These are phyloP conservation scores for Taphrina wiesneri DNA, from an alignment of 1,139 yeast genomes.

Conservation along the genomic window DNA sequence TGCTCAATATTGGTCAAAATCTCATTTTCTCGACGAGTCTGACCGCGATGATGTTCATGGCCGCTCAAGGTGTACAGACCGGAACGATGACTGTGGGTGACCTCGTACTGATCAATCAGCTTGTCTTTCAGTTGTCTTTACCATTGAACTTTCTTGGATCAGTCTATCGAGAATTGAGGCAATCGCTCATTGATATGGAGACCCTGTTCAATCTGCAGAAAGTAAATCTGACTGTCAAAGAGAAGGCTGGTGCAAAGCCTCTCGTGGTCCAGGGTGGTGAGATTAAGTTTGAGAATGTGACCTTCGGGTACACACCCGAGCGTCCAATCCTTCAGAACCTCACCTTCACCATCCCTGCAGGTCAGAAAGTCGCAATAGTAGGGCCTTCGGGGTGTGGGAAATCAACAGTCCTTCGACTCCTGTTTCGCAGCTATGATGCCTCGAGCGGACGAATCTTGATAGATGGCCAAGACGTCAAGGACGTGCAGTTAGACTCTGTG, in stretches of 20 bases:
- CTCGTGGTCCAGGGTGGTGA: constrained; percentile 63
- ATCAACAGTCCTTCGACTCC: constrained; percentile 78
- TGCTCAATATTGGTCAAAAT: constrained; percentile 87
- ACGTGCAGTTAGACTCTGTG: constrained; percentile 71
- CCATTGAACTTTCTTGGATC: constrained; percentile 93
- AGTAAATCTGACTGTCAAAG: constrained; percentile 66
- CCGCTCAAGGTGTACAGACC: constrained; percentile 85
- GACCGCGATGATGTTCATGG: constrained; percentile 98
- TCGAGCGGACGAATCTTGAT: constrained; percentile 71
- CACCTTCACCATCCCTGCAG: constrained; percentile 69
- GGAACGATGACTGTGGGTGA: constrained; percentile 92
- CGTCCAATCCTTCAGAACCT: constrained; percentile 83
- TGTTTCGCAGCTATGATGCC: constrained; percentile 87
- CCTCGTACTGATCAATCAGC: constrained; percentile 89
- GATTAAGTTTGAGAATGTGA: constrained; percentile 83
- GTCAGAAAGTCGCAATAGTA: constrained; percentile 41
- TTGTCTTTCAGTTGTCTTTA: constrained; percentile 91
- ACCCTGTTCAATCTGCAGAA: constrained; percentile 79
- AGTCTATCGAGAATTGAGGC: constrained; percentile 80
- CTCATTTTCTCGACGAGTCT: constrained; percentile 86
- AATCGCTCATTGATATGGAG: constrained; percentile 90
- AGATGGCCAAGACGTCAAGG: constrained; percentile 84
- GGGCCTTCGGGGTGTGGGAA: constrained; percentile 56
- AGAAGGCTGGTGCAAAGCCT: constrained; percentile 62
- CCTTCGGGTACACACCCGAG: constrained; percentile 88